A percentile compares a stretch with the other conserved stretches of the same genome.
Evolutionary conservation across 2,329 filamentous ascomycete species (phyloP).

Genomic region (Fusarium nurragi): DNA sequence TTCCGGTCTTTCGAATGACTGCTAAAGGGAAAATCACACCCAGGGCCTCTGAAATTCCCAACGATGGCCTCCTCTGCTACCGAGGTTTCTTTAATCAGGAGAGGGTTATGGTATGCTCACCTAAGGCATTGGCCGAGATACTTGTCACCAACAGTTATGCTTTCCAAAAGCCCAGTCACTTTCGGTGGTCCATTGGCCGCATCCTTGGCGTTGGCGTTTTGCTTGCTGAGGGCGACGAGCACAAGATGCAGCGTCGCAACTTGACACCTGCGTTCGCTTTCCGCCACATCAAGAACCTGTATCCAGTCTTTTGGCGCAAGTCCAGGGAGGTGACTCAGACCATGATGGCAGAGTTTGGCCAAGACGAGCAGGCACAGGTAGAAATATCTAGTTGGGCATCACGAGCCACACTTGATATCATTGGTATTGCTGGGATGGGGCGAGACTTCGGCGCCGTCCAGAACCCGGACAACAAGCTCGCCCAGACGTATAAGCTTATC

Average conservation of each 20-base stretch:
- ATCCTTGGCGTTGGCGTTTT: conserved; percentile 77
- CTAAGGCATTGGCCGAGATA: conserved; percentile 75
- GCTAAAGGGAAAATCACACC: conserved; percentile 45
- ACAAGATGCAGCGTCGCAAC: conserved; percentile 82
- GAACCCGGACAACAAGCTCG: conserved; percentile 68
- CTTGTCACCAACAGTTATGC: conserved; percentile 75
- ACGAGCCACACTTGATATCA: conserved; percentile 77
- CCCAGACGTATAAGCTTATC: conserved; percentile 63
- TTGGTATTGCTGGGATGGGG: conserved; percentile 76
- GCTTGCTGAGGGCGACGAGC: conserved; percentile 89
- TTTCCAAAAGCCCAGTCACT: conserved; percentile 68
- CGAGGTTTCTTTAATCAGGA: conserved; percentile 69
- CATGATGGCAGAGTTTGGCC: conserved; percentile 58
- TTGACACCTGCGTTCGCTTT: conserved; percentile 87
- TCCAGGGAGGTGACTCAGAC: conserved; percentile 71
- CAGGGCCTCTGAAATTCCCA: conserved; percentile 69
- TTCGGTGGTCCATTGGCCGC: conserved; percentile 66
- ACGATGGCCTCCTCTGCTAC: conserved; percentile 76
- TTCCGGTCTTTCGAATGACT: neutral
- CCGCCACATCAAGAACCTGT: conserved; percentile 84
- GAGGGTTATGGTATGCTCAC: conserved; percentile 67
- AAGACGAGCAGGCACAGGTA: conserved; percentile 55
- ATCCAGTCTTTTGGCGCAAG: conserved; percentile 86
- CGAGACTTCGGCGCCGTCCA: conserved; percentile 74
- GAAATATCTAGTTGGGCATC: conserved; percentile 72